These are phyloP conservation scores for Phytophthora megakarya DNA, from an alignment of 352 stramenopile species.

Conservation along the genomic window DNA sequence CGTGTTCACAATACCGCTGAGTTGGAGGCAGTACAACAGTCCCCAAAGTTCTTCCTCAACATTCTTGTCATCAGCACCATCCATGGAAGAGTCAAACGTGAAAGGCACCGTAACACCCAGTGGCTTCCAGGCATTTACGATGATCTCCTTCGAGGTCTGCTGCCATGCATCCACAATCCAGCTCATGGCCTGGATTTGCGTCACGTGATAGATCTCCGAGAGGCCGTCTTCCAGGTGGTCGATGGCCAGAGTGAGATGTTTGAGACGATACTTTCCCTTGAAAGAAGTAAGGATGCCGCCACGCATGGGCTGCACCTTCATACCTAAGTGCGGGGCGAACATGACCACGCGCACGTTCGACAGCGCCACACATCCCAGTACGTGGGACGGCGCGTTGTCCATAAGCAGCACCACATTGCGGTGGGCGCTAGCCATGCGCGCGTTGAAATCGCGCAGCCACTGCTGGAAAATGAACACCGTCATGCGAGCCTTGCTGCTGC, in stretches of 20 bases:
- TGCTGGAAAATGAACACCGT: conserved; percentile 91
- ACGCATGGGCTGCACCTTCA: conserved; percentile 89
- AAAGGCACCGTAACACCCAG: conserved; percentile 69
- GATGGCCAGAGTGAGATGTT: conserved; percentile 84
- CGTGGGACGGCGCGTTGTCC: conserved; percentile 87
- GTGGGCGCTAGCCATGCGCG: conserved; percentile 84
- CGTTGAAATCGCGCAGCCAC: conserved; percentile 87
- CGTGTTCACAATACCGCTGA: conserved; percentile 85
- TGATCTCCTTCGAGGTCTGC: conserved; percentile 76
- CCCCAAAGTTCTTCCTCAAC: conserved; percentile 88
- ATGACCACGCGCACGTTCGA: conserved; percentile 89
- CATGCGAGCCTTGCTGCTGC: conserved; percentile 84
- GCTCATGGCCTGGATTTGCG: conserved; percentile 85
- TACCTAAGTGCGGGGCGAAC: conserved; percentile 79
- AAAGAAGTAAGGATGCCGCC: conserved; percentile 82
- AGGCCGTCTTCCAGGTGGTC: conserved; percentile 82
- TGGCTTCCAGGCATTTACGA: conserved; percentile 81
- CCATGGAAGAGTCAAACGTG: conserved; percentile 61
- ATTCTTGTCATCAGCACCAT: conserved; percentile 77
- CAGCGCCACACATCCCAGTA: conserved; percentile 79
- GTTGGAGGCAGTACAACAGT: conserved; percentile 83
- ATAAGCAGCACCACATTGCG: conserved; percentile 84
- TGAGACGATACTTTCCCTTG: conserved; percentile 88
- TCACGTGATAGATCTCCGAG: conserved; percentile 80
- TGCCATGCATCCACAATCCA: conserved; percentile 88